Base-by-base conservation (phyloP, 176 grass and related monocot genomes). In the Oryza punctata region DNA sequence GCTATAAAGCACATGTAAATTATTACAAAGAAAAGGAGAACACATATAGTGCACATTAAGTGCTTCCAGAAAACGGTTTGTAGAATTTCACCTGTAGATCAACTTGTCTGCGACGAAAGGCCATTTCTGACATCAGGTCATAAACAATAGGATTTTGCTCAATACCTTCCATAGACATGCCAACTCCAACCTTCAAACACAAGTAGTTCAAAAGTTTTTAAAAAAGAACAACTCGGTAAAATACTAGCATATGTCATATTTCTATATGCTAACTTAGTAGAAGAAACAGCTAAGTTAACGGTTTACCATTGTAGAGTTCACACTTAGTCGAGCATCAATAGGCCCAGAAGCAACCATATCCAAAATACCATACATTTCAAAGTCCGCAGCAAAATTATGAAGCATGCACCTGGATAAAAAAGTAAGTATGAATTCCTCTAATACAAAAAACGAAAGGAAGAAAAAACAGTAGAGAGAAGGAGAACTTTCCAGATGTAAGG, bases 151-250 rank as follows among this genome's bases (percentile, higher is more conserved):
- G 92, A 85, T 98, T 98, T 44, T 98, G 95, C 76, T 98, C 95
- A 26, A 98, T 95, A 84, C 95, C 95, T 94, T 95, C 95, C 95
- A 98, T 98, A 84, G 92, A 98, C 90, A 98, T 94, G 66, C 95
- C 92, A 65, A 98, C 92, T 86, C 95, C 95, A 82, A 98, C 82
- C 95, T 97, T 85, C 54, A 75, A 46, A 63, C 40, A 61, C 16
- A 86, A 16, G 33, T 14, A 25, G 46, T 76, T 65, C 69, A 50
- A 33, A 80, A 41, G 24, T 68, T 50, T 33, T 33, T 33, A 18
- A 50, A 50, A 18, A 18, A 18, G 4, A 18, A 50, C 3, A 4
- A 50, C 16, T 5, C 1, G 2, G 32, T 32, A 32, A 33, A 33
- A 33, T 3, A 33, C 32, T 33, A 33, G 10, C 19, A 44, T 54